Evolutionary conservation across 805 yeast genomes (phyloP).

Genomic region (Yarrowia phangngaensis): DNA sequence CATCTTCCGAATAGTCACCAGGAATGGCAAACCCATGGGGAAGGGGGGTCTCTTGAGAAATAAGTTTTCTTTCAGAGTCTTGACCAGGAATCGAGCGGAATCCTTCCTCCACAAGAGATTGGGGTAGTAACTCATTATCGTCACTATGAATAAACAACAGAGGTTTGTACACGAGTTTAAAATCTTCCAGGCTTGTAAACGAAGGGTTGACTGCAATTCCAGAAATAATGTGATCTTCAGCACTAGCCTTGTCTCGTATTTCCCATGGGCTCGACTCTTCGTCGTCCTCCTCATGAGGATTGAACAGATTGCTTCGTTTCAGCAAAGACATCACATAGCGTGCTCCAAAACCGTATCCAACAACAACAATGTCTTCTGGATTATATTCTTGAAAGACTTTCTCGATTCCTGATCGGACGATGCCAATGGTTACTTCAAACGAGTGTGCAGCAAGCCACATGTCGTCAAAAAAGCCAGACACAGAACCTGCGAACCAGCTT

Average conservation of each 20-base stretch:
- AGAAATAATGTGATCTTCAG: slow-evolving; percentile 33
- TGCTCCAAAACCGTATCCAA: slow-evolving; percentile 40
- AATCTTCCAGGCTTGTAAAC: slow-evolving; percentile 34
- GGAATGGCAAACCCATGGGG: slow-evolving; percentile 46
- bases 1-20: slow-evolving; percentile 41
- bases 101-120: slow-evolving; percentile 30
- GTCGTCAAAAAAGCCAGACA: slow-evolving; percentile 39
- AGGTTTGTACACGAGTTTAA: slow-evolving; percentile 35
- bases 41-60: slow-evolving; percentile 35
- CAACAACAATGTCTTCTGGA: slow-evolving; percentile 35
- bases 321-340: slow-evolving; percentile 36
- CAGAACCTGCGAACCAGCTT: slow-evolving; percentile 33
- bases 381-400: slow-evolving; percentile 35
- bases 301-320: slow-evolving; percentile 28
- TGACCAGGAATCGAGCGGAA: slow-evolving; percentile 15
- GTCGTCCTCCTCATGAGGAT: slow-evolving; percentile 28
- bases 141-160: slow-evolving; percentile 33
- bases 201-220: slow-evolving; percentile 39
- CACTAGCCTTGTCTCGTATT: slow-evolving; percentile 17
- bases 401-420: slow-evolving; percentile 33
- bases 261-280: slow-evolving; percentile 32
- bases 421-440: slow-evolving; percentile 35
- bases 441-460: slow-evolving; percentile 41
- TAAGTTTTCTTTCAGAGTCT: slow-evolving; percentile 1
- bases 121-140: slow-evolving; percentile 36